phyloP scores from a whole-genome alignment of 2,329 filamentous ascomycete genomes.

The Epichloe elymi region DNA sequence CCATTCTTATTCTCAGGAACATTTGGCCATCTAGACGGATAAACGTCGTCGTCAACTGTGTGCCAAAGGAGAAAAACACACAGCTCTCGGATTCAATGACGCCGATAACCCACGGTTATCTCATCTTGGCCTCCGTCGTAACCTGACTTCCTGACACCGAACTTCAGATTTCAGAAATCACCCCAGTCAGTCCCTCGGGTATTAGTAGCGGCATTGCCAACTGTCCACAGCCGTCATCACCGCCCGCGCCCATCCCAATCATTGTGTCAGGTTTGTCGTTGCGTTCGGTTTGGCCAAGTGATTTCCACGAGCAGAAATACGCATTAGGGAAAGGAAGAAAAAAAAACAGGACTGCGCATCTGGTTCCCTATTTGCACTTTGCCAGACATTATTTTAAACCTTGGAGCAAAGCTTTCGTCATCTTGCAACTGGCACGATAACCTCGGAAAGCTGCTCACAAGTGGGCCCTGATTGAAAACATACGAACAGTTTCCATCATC shows the following conservation, averaged over 20 bases:
- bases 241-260: background rate
- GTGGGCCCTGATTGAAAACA: background rate
- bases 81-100: conserved; percentile 30
- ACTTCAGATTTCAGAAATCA: background rate
- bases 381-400: background rate
- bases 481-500: background rate
- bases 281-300: conserved; percentile 4
- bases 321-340: background rate
- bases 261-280: conserved; percentile 2
- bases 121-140: conserved; percentile 39
- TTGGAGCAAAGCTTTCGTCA: background rate
- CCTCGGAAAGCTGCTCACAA: background rate
- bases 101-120: conserved; percentile 45
- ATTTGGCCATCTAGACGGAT: background rate
- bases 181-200: background rate
- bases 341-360: background rate
- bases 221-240: background rate
- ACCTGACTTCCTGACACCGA: conserved; percentile 25
- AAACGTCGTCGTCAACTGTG: background rate
- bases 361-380: background rate
- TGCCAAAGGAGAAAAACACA: background rate
- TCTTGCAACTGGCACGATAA: background rate
- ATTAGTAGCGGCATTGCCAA: background rate
- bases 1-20: background rate
- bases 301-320: background rate